A percentile compares a stretch with the other conserved stretches of the same genome.
These are phyloP conservation scores for Harringtonia lauricola DNA, from an alignment of 2,329 filamentous ascomycete species.

Conservation along the genomic window DNA sequence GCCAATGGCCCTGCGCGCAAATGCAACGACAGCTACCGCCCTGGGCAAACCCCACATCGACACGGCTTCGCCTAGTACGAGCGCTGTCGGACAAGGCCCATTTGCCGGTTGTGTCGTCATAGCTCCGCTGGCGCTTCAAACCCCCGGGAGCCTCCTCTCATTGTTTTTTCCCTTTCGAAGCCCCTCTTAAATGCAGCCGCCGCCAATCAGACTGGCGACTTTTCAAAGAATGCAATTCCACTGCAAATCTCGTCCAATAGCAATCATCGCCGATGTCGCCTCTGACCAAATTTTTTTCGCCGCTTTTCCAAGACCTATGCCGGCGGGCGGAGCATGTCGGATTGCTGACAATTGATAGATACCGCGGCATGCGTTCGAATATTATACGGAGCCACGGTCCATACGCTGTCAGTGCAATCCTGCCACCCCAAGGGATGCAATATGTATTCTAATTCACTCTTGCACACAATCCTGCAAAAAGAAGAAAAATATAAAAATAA, in stretches of 20 bases:
- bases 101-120: too few species aligned
- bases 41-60: too few species aligned
- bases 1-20: too few species aligned
- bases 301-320: background rate
- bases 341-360: too few species aligned
- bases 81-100: background rate
- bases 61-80: background rate
- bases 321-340: background rate
- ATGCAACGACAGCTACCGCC: too few species aligned
- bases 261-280: slow-evolving; percentile 9
- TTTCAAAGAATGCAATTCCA: slow-evolving; percentile 6
- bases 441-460: too few species aligned
- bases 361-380: too few species aligned
- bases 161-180: background rate
- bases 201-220: slow-evolving; percentile 6
- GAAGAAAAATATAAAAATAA: too few species aligned
- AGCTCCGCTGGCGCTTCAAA: background rate
- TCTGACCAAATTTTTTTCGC: background rate
- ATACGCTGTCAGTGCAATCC: too few species aligned
- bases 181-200: background rate
- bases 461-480: too few species aligned
- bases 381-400: too few species aligned
- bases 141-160: background rate
- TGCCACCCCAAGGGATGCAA: too few species aligned
- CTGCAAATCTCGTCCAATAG: background rate